phyloP scores from a whole-genome alignment of 140 eudicot species.

The Stevia rebaudiana region DNA sequence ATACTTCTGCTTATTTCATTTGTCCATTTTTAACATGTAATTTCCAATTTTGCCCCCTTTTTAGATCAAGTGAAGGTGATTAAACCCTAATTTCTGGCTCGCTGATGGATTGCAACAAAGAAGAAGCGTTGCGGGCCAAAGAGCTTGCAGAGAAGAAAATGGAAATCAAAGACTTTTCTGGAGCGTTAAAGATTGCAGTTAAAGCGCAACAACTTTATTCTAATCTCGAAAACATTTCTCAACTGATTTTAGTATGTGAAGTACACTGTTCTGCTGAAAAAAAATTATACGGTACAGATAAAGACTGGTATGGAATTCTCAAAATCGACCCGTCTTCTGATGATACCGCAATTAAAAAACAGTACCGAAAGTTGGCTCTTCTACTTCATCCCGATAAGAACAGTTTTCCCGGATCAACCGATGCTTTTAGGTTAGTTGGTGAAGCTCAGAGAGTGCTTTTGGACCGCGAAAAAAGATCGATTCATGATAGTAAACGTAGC shows the following conservation, averaged over 20 bases:
- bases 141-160: slow-evolving; percentile 54
- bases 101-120: slow-evolving; percentile 75
- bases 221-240: slow-evolving; percentile 54
- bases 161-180: slow-evolving; percentile 53
- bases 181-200: slow-evolving; percentile 50
- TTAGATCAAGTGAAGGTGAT: slow-evolving; percentile 16
- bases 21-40: neutral
- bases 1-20: neutral
- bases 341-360: slow-evolving; percentile 54
- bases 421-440: slow-evolving; percentile 65
- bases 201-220: slow-evolving; percentile 76
- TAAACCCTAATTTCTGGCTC: slow-evolving; percentile 4
- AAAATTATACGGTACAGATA: slow-evolving; percentile 41
- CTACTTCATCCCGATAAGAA: slow-evolving; percentile 85
- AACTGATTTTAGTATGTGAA: slow-evolving; percentile 59
- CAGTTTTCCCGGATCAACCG: slow-evolving; percentile 67
- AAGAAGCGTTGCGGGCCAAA: slow-evolving; percentile 73
- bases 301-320: slow-evolving; percentile 74
- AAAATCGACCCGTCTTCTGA: slow-evolving; percentile 58
- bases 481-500: slow-evolving; percentile 44
- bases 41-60: neutral
- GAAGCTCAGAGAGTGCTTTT: slow-evolving; percentile 73
- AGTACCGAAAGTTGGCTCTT: slow-evolving; percentile 62
- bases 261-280: slow-evolving; percentile 63
- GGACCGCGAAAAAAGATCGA: slow-evolving; percentile 40